phyloP scores from a whole-genome alignment of 2,329 filamentous ascomycete species.

The Botrytis medusae region DNA sequence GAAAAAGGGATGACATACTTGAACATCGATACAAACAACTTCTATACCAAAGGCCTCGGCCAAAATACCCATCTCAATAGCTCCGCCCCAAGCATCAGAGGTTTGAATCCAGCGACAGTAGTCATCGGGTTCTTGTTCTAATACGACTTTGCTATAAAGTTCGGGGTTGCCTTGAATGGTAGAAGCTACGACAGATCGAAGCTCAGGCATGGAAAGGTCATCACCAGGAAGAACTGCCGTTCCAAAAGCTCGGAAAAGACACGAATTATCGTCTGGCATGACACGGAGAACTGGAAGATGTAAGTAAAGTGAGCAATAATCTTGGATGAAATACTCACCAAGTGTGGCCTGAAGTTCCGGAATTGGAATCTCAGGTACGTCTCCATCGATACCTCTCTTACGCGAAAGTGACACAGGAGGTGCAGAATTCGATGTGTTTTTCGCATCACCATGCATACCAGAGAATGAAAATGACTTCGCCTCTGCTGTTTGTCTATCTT shows the following conservation, averaged over 20 bases:
- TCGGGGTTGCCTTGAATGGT: conserved; percentile 73
- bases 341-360: conserved; percentile 53
- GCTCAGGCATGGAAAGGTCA: conserved; percentile 66
- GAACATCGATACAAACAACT: conserved; percentile 81
- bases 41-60: conserved; percentile 83
- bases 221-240: conserved; percentile 66
- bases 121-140: conserved; percentile 67
- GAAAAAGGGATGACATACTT: conserved; percentile 41
- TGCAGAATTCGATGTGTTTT: conserved; percentile 7
- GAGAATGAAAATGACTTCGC: conserved; percentile 24
- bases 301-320: conserved; percentile 12
- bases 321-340: conserved; percentile 41
- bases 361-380: conserved; percentile 44
- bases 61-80: conserved; percentile 83
- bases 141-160: conserved; percentile 71
- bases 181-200: conserved; percentile 76
- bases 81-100: conserved; percentile 84
- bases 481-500: conserved; percentile 6
- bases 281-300: conserved; percentile 68
- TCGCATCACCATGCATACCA: conserved; percentile 19
- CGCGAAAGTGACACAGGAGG: conserved; percentile 33
- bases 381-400: conserved; percentile 35
- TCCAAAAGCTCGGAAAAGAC: conserved; percentile 87
- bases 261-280: conserved; percentile 96
- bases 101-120: conserved; percentile 83